phyloP scores from a whole-genome alignment of 345 rosid genomes.

The Kernera saxatilis region DNA sequence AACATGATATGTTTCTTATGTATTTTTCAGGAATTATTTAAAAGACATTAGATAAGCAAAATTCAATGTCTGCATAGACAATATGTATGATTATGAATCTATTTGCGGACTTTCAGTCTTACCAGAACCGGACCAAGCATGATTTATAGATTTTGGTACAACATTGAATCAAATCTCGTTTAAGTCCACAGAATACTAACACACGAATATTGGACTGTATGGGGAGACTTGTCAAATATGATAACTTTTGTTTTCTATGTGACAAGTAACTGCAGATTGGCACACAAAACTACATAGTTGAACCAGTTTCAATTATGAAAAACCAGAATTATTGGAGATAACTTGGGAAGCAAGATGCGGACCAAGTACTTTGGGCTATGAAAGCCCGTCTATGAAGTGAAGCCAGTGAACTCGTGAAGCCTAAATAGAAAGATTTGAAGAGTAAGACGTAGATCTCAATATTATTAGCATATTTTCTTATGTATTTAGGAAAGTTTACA shows the following conservation, averaged over 20 bases:
- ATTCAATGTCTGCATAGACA: not conserved
- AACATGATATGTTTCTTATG: not conserved
- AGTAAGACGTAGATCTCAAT: no score
- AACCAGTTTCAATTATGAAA: not conserved
- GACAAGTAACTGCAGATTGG: constrained; percentile 2
- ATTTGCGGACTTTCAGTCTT: not conserved
- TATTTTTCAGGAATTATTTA: not conserved
- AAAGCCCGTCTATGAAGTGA: no score
- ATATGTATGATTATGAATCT: not conserved
- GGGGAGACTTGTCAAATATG: not conserved
- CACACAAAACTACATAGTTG: constrained; percentile 9
- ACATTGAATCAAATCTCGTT: not conserved
- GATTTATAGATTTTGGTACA: not conserved
- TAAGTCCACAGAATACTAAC: not conserved
- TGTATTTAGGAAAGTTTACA: no score
- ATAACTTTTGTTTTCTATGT: not conserved
- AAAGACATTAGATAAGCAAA: not conserved
- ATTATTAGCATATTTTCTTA: no score
- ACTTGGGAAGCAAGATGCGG: no score
- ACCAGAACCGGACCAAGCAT: not conserved
- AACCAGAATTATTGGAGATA: no score
- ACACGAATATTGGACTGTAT: not conserved
- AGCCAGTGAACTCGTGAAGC: no score
- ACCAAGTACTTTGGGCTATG: no score
- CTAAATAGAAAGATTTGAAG: no score